Evolutionary conservation across 2,329 filamentous ascomycete genomes (phyloP).

Genomic region (Penicillium sp.): DNA sequence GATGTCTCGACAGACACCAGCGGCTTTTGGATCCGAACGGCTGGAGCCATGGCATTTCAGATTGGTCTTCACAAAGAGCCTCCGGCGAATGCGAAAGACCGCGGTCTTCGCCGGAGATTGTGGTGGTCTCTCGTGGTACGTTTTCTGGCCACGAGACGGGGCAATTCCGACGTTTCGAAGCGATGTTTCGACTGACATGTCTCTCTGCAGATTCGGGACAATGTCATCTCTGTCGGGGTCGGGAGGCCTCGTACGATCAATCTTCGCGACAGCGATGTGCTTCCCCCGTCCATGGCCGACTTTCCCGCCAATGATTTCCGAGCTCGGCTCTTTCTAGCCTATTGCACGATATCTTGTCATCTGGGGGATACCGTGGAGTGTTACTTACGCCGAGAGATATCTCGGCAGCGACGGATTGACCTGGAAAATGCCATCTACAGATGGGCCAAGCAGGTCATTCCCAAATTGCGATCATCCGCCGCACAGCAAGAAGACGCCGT

Average conservation of each 20-base stretch:
- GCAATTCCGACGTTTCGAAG: background rate
- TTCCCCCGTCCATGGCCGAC: slow-evolving; percentile 31
- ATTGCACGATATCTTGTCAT: slow-evolving; percentile 36
- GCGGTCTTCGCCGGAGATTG: slow-evolving; percentile 36
- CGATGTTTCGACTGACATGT: background rate
- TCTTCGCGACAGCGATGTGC: slow-evolving; percentile 36
- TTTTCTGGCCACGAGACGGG: background rate
- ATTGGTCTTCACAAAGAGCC: slow-evolving; percentile 40
- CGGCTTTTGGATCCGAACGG: slow-evolving; percentile 39
- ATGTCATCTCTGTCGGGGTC: slow-evolving; percentile 38
- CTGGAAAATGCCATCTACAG: slow-evolving; percentile 37
- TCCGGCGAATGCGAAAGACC: slow-evolving; percentile 26
- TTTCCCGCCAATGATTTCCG: slow-evolving; percentile 27
- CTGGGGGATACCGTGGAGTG: slow-evolving; percentile 39
- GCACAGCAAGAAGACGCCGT: slow-evolving; percentile 13
- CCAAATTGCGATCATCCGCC: slow-evolving; percentile 14
- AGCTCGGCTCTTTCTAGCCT: slow-evolving; percentile 33
- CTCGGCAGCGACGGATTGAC: slow-evolving; percentile 24
- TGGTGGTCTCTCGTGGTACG: slow-evolving; percentile 43
- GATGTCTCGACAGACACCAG: slow-evolving; percentile 38
- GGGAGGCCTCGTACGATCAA: slow-evolving; percentile 39
- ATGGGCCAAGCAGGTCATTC: slow-evolving; percentile 35
- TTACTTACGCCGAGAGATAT: slow-evolving; percentile 31
- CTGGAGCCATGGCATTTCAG: slow-evolving; percentile 39
- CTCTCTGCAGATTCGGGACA: slow-evolving; percentile 30